Base-by-base conservation (phyloP, 2,329 filamentous ascomycete species). In the Aschersonia sp. region DNA sequence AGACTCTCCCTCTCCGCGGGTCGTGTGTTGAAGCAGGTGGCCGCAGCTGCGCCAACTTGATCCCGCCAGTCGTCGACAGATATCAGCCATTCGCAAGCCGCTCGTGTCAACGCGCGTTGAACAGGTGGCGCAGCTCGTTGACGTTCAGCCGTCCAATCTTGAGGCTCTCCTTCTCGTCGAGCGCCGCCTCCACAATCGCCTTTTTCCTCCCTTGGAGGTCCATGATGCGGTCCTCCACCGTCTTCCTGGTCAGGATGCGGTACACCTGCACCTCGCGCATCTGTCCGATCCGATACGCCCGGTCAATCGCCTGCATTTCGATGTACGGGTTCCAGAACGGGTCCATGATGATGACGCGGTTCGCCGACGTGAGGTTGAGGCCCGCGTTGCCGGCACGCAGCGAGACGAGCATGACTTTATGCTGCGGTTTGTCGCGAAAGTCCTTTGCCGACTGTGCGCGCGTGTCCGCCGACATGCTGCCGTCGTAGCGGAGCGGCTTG, bases 301-400 rank as follows among this genome's bases (percentile, higher is more conserved):
- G 83, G 61, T 94, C 89, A 46, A 95, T 82, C 4, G 89, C 89
- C 65, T 96, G 89, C 64, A 88, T 87, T 65, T 95, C 89, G 45
- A 94, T 84, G 59, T 84, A 94, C 0, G 88, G 89, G 53, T 95
- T 96, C 87, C 87, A 95, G 67, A 94, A 94, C 0, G 88, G 88
- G 60, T 95, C 88, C 59, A 94, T 79, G 53, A 95, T 85, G 62
- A 96, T 87, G 54, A 95, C 86, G 53, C 87, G 83, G 1, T 81
- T 87, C 0, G 88, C 89, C 14, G 80, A 78, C 40, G 84, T 86
- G 29, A 96, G 73, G 58, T 96, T 96, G 43, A 96, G 75, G 1
- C 89, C 89, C 0, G 88, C 81, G 50, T 83, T 85, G 62, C 86
- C 90, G 4, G 92, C 88, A 10, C 79, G 78, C 42, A 95, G 69